These are phyloP conservation scores for Pichia insulana DNA, from an alignment of 805 yeast genomes.

Conservation along the genomic window DNA sequence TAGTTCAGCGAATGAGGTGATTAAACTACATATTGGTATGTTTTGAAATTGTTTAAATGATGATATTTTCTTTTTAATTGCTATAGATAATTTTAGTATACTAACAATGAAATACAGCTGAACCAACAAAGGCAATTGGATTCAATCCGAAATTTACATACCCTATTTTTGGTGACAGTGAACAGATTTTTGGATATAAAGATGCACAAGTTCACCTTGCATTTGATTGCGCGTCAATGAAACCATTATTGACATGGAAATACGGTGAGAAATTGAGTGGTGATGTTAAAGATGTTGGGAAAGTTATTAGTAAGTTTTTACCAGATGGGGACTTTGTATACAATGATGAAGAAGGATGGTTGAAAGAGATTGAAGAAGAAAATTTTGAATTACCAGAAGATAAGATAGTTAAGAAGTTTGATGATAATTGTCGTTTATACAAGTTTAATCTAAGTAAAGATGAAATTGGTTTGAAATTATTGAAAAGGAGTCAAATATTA, in stretches of 20 bases:
- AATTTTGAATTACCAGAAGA: constrained; percentile 26
- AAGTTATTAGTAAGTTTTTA: constrained; percentile 45
- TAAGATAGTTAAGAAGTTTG: constrained; percentile 16
- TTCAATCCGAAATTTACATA: constrained; percentile 82
- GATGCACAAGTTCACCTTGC: constrained; percentile 57
- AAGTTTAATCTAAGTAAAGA: constrained; percentile 32
- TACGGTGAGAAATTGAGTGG: constrained; percentile 45
- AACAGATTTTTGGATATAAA: constrained; percentile 77
- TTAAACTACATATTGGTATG: constrained; percentile 39
- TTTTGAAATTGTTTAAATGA: background rate
- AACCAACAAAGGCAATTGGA: constrained; percentile 46
- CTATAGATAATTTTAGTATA: no score
- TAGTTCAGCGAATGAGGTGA: constrained; percentile 56
- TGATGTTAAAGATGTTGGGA: constrained; percentile 52
- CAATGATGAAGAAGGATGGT: constrained; percentile 65
- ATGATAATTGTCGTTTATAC: constrained; percentile 39
- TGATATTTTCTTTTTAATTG: background rate
- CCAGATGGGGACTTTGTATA: constrained; percentile 49
- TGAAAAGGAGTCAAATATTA: constrained; percentile 66
- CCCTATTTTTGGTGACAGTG: constrained; percentile 89
- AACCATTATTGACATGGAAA: constrained; percentile 60
- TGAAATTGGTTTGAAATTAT: constrained; percentile 42
- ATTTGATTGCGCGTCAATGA: constrained; percentile 66
- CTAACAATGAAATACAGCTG: constrained; percentile 28
- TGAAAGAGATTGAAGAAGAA: constrained; percentile 43